Evolutionary conservation across 2,329 filamentous ascomycete species (phyloP).

Genomic region (Sporothrix humicola): DNA sequence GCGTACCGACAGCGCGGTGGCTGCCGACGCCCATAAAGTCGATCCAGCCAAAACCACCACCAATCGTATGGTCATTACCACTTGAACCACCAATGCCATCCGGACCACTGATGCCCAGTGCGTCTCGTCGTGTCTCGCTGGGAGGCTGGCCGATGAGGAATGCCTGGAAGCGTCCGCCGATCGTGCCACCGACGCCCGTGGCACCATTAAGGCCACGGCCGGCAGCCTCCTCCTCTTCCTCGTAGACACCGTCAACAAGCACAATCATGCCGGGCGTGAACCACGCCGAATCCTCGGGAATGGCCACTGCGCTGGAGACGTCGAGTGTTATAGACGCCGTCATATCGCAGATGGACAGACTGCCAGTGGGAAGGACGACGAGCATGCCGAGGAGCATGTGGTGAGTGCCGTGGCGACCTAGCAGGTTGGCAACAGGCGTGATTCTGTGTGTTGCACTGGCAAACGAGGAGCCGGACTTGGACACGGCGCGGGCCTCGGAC

Average conservation of each 20-base stretch:
- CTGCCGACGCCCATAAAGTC: constrained; percentile 93
- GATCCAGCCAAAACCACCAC: constrained; percentile 92
- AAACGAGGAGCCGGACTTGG: constrained; percentile 58
- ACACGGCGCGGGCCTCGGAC: constrained; percentile 60
- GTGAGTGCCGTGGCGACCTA: constrained; percentile 79
- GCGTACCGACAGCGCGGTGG: constrained; percentile 78
- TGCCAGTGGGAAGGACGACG: constrained; percentile 78
- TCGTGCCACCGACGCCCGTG: constrained; percentile 83
- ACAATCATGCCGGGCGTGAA: constrained; percentile 97
- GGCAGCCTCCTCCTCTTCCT: constrained; percentile 79
- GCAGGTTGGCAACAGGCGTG: constrained; percentile 77
- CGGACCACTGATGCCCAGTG: constrained; percentile 71
- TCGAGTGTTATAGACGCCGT: constrained; percentile 89
- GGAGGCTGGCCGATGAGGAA: constrained; percentile 92
- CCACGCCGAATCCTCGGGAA: constrained; percentile 87
- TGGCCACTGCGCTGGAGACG: constrained; percentile 76
- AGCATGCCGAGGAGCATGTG: constrained; percentile 89
- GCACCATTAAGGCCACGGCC: constrained; percentile 75
- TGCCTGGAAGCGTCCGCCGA: constrained; percentile 89
- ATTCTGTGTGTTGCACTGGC: constrained; percentile 70
- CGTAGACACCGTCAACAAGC: constrained; percentile 92
- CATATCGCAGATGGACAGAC: constrained; percentile 81
- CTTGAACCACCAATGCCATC: constrained; percentile 52
- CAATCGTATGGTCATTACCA: constrained; percentile 63
- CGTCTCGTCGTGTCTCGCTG: constrained; percentile 80